Evolutionary conservation across 768 basidiomycete species (phyloP), one percentile per base, ranked within the genome.

Genomic region (Termitomyces sp.): DNA sequence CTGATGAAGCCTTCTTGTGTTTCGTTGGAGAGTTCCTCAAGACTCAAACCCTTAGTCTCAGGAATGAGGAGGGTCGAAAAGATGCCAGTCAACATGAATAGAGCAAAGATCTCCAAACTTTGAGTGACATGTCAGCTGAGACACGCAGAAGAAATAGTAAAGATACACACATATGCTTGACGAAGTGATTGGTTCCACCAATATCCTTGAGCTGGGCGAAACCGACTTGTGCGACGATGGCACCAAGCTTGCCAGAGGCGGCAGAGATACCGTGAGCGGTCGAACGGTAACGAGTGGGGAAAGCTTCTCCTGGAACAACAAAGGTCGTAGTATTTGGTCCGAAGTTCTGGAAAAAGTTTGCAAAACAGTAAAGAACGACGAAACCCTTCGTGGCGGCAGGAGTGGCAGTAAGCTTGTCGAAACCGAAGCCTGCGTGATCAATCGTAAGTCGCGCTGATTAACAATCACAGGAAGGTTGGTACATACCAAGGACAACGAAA

Each of bases 261-360:
- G 91, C 91, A 12, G 86, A 85, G 62, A 94, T 88, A 69, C 91
- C 91, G 63, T 92, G 88, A 11, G 81, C 87, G 5, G 90, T 91
- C 6, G 89, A 90, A 57, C 92, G 84, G 68, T 93, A 92, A 44
- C 92, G 88, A 1, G 91, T 94, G 1, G 91, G 91, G 82, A 91
- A 94, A 23, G 76, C 80, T 66, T 94, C 92, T 59, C 88, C 89
- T 0, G 91, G 90, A 3, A 92, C 73, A 52, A 92, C 55, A 68
- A 94, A 93, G 0, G 90, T 91, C 0, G 89, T 92, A 0, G 80
- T 80, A 61, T 91, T 90, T 10, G 86, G 88, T 2, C 89, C 91
- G 58, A 91, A 93, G 72, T 93, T 93, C 74, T 90, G 87, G 86
- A 92, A 91, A 74, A 91, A 91, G 67, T 89, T 88, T 62, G 89